phyloP scores from a whole-genome alignment of 345 rosid genomes.

The Eucalyptus curtisii region DNA sequence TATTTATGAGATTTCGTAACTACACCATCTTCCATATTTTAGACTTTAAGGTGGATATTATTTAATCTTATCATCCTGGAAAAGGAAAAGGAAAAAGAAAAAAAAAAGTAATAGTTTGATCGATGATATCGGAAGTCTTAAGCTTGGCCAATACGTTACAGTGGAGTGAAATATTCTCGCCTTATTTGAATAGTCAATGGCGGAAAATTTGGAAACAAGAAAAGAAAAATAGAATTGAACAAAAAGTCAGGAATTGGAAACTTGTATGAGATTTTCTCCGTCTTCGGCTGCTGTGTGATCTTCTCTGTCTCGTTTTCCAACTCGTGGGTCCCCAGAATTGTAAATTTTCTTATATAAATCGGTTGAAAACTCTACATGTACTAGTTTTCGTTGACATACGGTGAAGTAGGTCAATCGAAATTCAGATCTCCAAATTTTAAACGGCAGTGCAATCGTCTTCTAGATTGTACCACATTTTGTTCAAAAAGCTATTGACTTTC shows the following conservation, averaged over 20 bases:
- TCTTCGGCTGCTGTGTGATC: not conserved
- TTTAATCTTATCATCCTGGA: not conserved
- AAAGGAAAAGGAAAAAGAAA: accelerated
- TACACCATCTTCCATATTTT: not conserved
- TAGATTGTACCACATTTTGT: not conserved
- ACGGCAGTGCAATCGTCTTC: not conserved
- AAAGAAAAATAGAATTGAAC: not conserved
- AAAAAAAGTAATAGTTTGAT: not conserved
- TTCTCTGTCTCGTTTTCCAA: not conserved
- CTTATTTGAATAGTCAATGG: not conserved
- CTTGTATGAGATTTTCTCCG: not conserved
- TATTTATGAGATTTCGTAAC: not conserved
- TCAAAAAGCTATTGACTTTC: not conserved
- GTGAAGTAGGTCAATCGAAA: not conserved
- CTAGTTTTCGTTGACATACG: not conserved
- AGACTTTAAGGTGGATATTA: not conserved
- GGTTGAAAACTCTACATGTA: not conserved
- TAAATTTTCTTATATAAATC: not conserved
- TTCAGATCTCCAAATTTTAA: not conserved
- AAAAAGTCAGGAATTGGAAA: not conserved
- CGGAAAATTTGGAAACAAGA: not conserved
- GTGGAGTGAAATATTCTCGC: not conserved
- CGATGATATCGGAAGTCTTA: not conserved
- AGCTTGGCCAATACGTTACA: not conserved
- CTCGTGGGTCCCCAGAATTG: not conserved